Percentiles rank a stretch among this genome's conserved stretches.
phyloP scores from a whole-genome alignment of 192 early-diverging fungal species.

The Coemansia sp. region DNA sequence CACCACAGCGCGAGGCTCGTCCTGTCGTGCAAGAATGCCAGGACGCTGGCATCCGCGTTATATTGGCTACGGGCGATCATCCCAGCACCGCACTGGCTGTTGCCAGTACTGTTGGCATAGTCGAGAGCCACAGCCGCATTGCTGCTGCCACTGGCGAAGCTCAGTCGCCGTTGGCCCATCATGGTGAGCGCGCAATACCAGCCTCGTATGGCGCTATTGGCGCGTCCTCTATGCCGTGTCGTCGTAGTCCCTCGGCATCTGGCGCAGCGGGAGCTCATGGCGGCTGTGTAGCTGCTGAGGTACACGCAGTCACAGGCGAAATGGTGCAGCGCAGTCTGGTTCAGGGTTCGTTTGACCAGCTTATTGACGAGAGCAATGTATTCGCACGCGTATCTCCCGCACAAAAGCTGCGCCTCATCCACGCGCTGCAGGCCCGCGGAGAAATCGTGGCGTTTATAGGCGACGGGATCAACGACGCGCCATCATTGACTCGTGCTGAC shows the following conservation, averaged over 20 bases:
- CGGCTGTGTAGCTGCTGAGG: conserved; percentile 13
- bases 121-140: conserved; percentile 17
- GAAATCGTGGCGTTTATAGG: conserved; percentile 60
- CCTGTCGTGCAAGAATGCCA: conserved; percentile 43
- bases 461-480: conserved; percentile 91
- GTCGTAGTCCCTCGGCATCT: not conserved
- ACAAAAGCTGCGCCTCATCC: conserved; percentile 46
- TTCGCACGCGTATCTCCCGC: conserved; percentile 45
- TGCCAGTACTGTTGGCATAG: conserved; percentile 43
- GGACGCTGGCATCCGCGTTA: conserved; percentile 51
- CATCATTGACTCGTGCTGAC: conserved; percentile 79
- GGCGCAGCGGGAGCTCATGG: no score
- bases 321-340: conserved; percentile 42
- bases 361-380: conserved; percentile 47
- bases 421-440: conserved; percentile 44
- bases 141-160: not conserved
- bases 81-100: conserved; percentile 45
- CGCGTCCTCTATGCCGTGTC: not conserved
- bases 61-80: conserved; percentile 53
- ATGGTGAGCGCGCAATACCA: not conserved
- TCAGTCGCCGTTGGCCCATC: not conserved
- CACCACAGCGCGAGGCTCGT: conserved; percentile 44
- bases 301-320: conserved; percentile 48
- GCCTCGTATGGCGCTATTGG: conserved; percentile 12
- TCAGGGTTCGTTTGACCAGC: conserved; percentile 26